Base-by-base conservation (phyloP, 1,284 basidiomycete genomes). In the Flammula alnicola region DNA sequence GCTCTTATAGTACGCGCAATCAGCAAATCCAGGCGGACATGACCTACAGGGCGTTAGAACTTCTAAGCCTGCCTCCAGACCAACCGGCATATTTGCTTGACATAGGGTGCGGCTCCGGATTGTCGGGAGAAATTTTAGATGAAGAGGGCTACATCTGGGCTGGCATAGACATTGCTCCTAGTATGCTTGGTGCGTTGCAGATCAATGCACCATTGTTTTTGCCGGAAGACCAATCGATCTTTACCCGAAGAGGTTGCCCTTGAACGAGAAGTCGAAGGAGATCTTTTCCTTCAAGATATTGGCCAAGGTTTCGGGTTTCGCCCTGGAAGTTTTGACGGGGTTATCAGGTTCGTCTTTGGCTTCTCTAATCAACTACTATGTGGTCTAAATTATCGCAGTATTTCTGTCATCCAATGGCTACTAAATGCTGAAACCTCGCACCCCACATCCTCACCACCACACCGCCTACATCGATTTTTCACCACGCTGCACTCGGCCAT, bases 391-490 rank as follows among this genome's bases (percentile, higher is more conserved):
- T 30, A 32, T 17, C 26, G 17, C 60, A 97, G 95, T 64, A 93
- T 99, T 65, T 99, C 97, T 16, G 97, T 98, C 19, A 79, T 99
- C 2, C 97, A 99, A 74, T 99, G 97, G 97, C 80, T 99, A 0
- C 82, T 98, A 54, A 99, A 99, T 68, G 96, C 97, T 31, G 97
- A 99, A 69, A 90, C 93, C 22, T 88, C 91, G 3, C 86, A 93
- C 55, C 91, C 94, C 27, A 90, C 88, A 16, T 91, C 89, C 49
- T 96, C 95, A 2, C 97, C 97, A 0, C 91, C 95, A 0, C 90
- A 94, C 62, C 91, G 97, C 35, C 81, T 99, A 26, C 83, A 83
- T 20, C 85, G 91, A 29, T 99, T 99, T 77, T 99, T 99, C 77
- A 95, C 93, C 25, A 97, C 96, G 8, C 83, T 99, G 20, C 93